Percentiles rank a stretch among this genome's conserved stretches.
Evolutionary conservation across 1,284 basidiomycete species (phyloP).

Genomic region (Anthracocystis panici-leucophaei): DNA sequence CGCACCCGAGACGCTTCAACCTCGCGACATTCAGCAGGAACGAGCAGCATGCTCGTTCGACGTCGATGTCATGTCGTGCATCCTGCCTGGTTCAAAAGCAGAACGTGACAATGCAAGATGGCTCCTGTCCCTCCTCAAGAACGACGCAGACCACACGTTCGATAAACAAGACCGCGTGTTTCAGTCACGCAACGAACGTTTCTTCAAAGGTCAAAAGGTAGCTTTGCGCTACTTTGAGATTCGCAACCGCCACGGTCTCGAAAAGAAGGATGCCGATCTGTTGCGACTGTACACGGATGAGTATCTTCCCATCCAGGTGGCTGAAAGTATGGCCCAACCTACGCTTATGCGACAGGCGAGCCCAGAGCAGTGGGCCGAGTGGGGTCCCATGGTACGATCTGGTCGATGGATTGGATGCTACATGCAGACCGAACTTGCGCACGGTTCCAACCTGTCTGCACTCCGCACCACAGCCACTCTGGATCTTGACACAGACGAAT

Average conservation of each 20-base stretch:
- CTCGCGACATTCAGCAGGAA: conserved; percentile 46
- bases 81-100: conserved; percentile 45
- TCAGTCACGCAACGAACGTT: conserved; percentile 54
- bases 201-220: conserved; percentile 54
- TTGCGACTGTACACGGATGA: conserved; percentile 57
- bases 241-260: conserved; percentile 52
- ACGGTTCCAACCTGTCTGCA: conserved; percentile 58
- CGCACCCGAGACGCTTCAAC: conserved; percentile 51
- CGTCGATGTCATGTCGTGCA: conserved; percentile 55
- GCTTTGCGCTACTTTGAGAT: conserved; percentile 57
- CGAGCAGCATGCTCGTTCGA: conserved; percentile 49
- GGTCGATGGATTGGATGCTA: conserved; percentile 59
- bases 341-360: conserved; percentile 54
- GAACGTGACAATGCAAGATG: conserved; percentile 53
- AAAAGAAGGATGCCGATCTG: conserved; percentile 58
- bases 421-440: conserved; percentile 61
- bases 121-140: conserved; percentile 50
- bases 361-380: conserved; percentile 53
- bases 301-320: conserved; percentile 59
- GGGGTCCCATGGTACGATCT: conserved; percentile 47
- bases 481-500: conserved; percentile 38
- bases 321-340: conserved; percentile 59
- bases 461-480: conserved; percentile 57
- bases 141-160: conserved; percentile 51
- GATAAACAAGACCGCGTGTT: conserved; percentile 56